Base-by-base conservation (phyloP, 306 rosid species). In the Gastrolobium villosum region DNA sequence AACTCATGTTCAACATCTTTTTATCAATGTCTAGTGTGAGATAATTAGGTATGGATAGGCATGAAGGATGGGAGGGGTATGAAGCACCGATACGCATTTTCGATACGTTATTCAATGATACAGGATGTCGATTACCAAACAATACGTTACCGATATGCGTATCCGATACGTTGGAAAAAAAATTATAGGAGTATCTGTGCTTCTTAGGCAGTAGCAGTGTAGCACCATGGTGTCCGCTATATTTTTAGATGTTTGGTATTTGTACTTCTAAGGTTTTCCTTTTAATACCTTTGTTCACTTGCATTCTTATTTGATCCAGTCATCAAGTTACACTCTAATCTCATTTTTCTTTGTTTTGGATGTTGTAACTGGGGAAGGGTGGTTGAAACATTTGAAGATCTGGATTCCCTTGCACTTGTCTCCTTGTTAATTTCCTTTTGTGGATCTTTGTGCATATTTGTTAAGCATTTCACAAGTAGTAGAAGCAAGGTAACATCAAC, bases 21-120 rank as follows among this genome's bases (percentile, higher is more conserved):
- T 36, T 60, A 44, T 80, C 50, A 72, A 8, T 5, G 43, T 81
- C 13, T 48, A 15, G 6, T 36, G 14, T 49, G 39, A 14, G 74
- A 45, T 39, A 32, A 48, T 41, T 66, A 81, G 72, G 36, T 31
- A 7, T 52, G 11, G 30, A 15, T 46, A 49, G 2, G 7, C 54
- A 72, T 41, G 20, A 76, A 76, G 72, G 20, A 61, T 52, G 44
- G 28, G 77, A 57, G 39, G 46, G 78, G 52, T n/a, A n/a, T n/a
- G n/a, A n/a, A n/a, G n/a, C n/a, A n/a, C n/a, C n/a, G n/a, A n/a
- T n/a, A n/a, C n/a, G n/a, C n/a, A n/a, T n/a, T n/a, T n/a, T n/a
- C n/a, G n/a, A n/a, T n/a, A n/a, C n/a, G n/a, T n/a, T n/a, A n/a
- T n/a, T n/a, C n/a, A n/a, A n/a, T n/a, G n/a, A n/a, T n/a, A n/a